phyloP scores from a whole-genome alignment of 768 basidiomycete genomes.

The Lactarius tabidus region DNA sequence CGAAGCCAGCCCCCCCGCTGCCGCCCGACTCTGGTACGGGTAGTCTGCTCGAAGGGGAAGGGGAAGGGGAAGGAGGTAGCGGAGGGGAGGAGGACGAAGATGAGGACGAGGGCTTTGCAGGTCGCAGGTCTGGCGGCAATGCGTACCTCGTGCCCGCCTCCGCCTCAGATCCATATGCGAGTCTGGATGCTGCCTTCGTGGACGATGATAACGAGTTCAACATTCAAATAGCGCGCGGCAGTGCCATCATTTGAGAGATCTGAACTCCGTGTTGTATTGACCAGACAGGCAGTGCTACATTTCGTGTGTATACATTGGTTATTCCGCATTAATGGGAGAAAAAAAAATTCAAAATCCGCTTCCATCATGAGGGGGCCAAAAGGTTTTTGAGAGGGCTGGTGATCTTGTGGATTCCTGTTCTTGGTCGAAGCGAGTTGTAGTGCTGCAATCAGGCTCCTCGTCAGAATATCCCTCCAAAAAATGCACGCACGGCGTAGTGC shows the following conservation, averaged over 20 bases:
- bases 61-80: slow-evolving; percentile 26
- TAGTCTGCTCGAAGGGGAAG: slow-evolving; percentile 28
- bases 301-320: slow-evolving; percentile 1
- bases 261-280: neutral
- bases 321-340: neutral
- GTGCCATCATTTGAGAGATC: slow-evolving; percentile 44
- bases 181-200: slow-evolving; percentile 72
- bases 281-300: neutral
- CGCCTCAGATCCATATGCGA: slow-evolving; percentile 73
- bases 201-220: slow-evolving; percentile 51
- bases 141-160: slow-evolving; percentile 10
- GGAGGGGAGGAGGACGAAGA: slow-evolving; percentile 29
- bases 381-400: slow-evolving; percentile 24
- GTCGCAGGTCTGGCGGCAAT: slow-evolving; percentile 35
- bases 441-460: slow-evolving; percentile 49
- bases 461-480: too few species aligned
- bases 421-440: slow-evolving; percentile 81
- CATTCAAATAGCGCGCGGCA: too few species aligned
- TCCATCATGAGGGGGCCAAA: slow-evolving; percentile 15
- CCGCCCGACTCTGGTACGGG: slow-evolving; percentile 30
- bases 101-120: slow-evolving; percentile 32
- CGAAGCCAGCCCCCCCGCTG: slow-evolving; percentile 29
- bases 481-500: slow-evolving; percentile 31
- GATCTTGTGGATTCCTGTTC: slow-evolving; percentile 27
- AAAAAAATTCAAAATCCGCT: neutral